Conservation (phyloP, 2,329 filamentous ascomycete species). For the Botrytis hyacinthi region DNA sequence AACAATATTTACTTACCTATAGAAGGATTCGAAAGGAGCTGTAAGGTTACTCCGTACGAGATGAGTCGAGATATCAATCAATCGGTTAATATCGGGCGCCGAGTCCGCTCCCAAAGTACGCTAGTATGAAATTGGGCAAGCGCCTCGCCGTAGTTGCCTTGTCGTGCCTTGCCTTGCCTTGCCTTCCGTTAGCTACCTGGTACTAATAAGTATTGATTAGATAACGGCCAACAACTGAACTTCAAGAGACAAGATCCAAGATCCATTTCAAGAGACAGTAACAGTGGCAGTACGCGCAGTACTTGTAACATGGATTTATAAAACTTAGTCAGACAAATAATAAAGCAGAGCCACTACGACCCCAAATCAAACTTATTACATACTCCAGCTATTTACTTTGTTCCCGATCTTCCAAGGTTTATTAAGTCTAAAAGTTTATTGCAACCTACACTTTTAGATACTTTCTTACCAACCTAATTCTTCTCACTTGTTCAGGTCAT, state of each 20-base stretch:
- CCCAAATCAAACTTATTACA: background rate
- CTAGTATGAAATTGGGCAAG: background rate
- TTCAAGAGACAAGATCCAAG: background rate
- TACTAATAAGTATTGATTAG: background rate
- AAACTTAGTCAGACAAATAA: slow-evolving; percentile 1
- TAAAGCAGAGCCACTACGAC: background rate
- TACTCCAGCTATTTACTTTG: background rate
- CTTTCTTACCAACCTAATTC: background rate
- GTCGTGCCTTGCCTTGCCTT: background rate
- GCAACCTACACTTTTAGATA: background rate
- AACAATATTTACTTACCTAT: background rate
- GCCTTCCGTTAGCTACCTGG: background rate
- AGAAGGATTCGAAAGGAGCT: background rate
- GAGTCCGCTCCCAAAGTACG: background rate
- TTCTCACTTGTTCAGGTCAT: background rate
- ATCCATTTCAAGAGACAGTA: background rate
- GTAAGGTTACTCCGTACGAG: background rate
- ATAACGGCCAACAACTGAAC: background rate
- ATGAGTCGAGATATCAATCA: background rate
- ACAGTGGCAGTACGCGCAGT: background rate
- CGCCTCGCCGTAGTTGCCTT: background rate
- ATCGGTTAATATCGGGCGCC: background rate
- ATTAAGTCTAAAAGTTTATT: slow-evolving; percentile 4
- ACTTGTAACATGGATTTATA: background rate
- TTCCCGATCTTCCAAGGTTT: background rate